These are phyloP conservation scores for Scopulariopsis brevicaulis DNA, from an alignment of 2,329 filamentous ascomycete species.

Conservation along the genomic window DNA sequence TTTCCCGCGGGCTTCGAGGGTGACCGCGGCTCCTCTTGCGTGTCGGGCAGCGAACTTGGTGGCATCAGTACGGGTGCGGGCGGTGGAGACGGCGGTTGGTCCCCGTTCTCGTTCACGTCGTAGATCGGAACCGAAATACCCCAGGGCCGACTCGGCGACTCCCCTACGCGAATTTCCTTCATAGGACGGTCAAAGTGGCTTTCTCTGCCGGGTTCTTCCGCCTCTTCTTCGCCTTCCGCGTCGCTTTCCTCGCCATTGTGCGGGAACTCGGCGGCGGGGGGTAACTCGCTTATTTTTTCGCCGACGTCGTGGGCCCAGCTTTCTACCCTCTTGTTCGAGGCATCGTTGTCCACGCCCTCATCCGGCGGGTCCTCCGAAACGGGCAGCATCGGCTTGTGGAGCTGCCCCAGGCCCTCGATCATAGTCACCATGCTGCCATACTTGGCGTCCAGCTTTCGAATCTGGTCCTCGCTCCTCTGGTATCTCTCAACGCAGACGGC, in stretches of 20 bases:
- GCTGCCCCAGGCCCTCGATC: conserved; percentile 80
- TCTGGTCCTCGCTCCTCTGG: conserved; percentile 74
- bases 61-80: conserved; percentile 44
- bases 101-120: conserved; percentile 20
- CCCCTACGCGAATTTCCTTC: conserved; percentile 84
- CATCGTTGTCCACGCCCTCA: conserved; percentile 30
- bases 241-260: conserved; percentile 22
- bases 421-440: conserved; percentile 88
- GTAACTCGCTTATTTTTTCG: conserved; percentile 27
- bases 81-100: conserved; percentile 40
- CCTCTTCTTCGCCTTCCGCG: conserved; percentile 20
- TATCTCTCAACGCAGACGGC: conserved; percentile 86
- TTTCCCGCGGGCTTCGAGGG: conserved; percentile 24
- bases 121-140: conserved; percentile 70
- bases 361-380: conserved; percentile 30
- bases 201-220: conserved; percentile 47
- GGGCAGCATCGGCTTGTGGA: conserved; percentile 80
- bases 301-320: conserved; percentile 77
- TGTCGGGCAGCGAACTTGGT: conserved; percentile 11
- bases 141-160: conserved; percentile 89
- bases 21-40: conserved; percentile 7
- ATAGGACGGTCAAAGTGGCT: conserved; percentile 74
- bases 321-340: conserved; percentile 62
- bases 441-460: conserved; percentile 83
- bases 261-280: conserved; percentile 12